Base-by-base conservation (phyloP, 768 basidiomycete genomes). In the Leccinum aurantiacum region DNA sequence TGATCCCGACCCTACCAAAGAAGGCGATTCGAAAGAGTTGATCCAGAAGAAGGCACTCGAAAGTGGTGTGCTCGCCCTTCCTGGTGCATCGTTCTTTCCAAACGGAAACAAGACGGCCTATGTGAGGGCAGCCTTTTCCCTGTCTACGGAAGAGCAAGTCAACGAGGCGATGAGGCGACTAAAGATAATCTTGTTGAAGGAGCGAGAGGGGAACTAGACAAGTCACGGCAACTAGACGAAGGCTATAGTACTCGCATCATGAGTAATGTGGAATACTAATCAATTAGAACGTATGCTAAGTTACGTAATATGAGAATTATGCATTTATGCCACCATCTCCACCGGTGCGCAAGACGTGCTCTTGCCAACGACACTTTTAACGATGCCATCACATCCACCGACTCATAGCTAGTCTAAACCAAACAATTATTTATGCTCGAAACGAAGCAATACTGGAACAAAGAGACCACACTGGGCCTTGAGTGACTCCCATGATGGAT, bases 11-110 rank as follows among this genome's bases (percentile, higher is more conserved):
- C 58, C 69, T 35, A 63, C 63, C 57, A 67, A 72, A 27, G 79
- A 82, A 61, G 84, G 80, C 25, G 92, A 97, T 71, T 91, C 92
- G 5, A 84, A 84, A 66, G 76, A 78, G 14, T 65, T 95, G 53
- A 91, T 96, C 66, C 79, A 82, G 57, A 87, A 83, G 7, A 86
- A 85, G 56, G 93, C 93, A 10, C 82, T 91, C 57, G 84, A 87
- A 64, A 82, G 83, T 24, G 94, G 93, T 19, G 90, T 97, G 8
- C 83, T 97, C n/a, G 93, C 91, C 17, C 81, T 97, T 11, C 95
- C 95, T 1, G 95, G 95, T 15, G 86, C 82, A 2, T 86, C 86
- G 19, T 95, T 95, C 77, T 78, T 89, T 58, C 92, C 94, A 15
- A 85, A 82, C 60, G 87, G 85, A 13, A 75, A 82, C 44, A 84